A percentile compares a stretch with the other conserved stretches of the same genome.
Conservation (phyloP, 495 filamentous ascomycete genomes). For the Arthonia radiata region DNA sequence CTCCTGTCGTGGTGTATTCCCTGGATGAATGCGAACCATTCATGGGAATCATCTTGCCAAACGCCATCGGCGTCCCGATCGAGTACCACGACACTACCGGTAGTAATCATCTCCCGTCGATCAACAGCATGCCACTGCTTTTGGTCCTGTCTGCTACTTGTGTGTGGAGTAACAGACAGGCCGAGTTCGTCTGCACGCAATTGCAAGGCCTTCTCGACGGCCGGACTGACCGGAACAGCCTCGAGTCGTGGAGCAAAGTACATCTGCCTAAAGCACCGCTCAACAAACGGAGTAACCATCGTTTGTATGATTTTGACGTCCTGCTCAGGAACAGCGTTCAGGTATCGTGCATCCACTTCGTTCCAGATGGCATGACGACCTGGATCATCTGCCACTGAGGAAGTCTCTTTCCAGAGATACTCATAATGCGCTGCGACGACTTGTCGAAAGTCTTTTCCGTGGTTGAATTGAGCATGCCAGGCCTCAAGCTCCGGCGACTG, state of each 20-base stretch:
- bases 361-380: constrained; percentile 20
- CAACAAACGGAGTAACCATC: constrained; percentile 40
- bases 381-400: constrained; percentile 6
- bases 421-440: constrained; percentile 26
- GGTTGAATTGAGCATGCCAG: constrained; percentile 24
- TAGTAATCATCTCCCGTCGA: no score
- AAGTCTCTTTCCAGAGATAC: constrained; percentile 38
- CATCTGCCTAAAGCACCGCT: constrained; percentile 35
- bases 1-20: constrained; percentile 12
- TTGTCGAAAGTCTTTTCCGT: constrained; percentile 31
- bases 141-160: no score
- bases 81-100: constrained; percentile 27
- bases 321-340: constrained; percentile 7
- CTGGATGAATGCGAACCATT: constrained; percentile 47
- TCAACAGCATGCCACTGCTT: no score
- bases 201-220: constrained; percentile 1
- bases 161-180: no score
- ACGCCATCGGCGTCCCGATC: constrained; percentile 19
- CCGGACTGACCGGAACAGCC: neutral
- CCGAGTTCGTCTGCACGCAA: no score
- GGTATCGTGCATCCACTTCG: constrained; percentile 13
- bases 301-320: constrained; percentile 17
- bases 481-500: constrained; percentile 11
- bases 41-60: constrained; percentile 25
- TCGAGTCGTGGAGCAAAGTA: constrained; percentile 31